Evolutionary conservation across 306 rosid genomes (phyloP).

Genomic region (Argentina anserina): DNA sequence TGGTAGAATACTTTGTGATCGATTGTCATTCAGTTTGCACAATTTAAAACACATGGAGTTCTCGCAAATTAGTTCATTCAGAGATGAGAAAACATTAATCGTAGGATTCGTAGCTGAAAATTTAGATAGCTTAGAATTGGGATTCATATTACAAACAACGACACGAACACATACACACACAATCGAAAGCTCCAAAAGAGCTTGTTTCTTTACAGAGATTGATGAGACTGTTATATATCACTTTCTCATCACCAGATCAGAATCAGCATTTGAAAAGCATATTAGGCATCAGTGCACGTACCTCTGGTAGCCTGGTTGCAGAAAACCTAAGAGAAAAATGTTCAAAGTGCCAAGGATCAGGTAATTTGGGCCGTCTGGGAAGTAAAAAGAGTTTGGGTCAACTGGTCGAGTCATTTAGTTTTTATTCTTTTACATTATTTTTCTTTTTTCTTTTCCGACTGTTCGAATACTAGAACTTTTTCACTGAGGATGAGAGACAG

Average conservation of each 20-base stretch:
- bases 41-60: background rate
- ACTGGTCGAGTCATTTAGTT: too few relatives aligned
- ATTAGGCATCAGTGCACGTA: background rate
- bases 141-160: background rate
- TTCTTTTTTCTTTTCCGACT: too few relatives aligned
- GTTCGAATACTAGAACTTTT: too few relatives aligned
- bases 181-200: background rate
- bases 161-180: too few relatives aligned
- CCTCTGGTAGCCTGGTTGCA: background rate
- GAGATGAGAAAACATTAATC: background rate
- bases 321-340: background rate
- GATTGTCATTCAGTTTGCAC: background rate
- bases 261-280: background rate
- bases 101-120: too few relatives aligned
- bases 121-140: background rate
- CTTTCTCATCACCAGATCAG: background rate
- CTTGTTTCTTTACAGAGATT: background rate
- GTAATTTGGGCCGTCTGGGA: too few relatives aligned
- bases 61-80: background rate
- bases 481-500: too few relatives aligned
- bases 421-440: too few relatives aligned
- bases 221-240: background rate
- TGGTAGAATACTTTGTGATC: background rate
- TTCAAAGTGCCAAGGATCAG: background rate
- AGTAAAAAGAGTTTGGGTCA: too few relatives aligned